Evolutionary conservation across 176 grass and related monocot genomes (phyloP).

Genomic region (Juncus inflexus): DNA sequence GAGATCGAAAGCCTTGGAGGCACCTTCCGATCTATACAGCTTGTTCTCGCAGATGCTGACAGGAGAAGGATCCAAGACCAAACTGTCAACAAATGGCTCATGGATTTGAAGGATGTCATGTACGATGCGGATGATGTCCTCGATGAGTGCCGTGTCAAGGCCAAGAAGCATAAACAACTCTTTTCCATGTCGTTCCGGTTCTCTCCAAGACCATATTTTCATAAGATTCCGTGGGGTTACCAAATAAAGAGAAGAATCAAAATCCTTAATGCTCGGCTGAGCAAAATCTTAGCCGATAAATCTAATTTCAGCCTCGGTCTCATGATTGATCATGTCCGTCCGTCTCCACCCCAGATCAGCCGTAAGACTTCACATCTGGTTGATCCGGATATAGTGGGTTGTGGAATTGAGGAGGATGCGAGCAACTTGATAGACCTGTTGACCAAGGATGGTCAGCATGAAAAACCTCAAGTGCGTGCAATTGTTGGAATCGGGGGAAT

Average conservation of each 20-base stretch:
- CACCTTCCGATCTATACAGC: slow-evolving; percentile 3
- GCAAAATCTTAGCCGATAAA: neutral
- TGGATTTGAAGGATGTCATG: slow-evolving; percentile 20
- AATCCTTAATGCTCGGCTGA: slow-evolving; percentile 20
- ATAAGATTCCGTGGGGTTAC: neutral
- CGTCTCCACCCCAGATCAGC: neutral
- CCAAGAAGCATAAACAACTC: neutral
- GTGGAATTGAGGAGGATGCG: slow-evolving; percentile 4
- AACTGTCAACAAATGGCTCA: slow-evolving; percentile 12
- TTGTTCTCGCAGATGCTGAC: slow-evolving; percentile 33
- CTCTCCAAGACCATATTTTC: neutral
- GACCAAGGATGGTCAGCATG: neutral
- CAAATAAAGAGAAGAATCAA: slow-evolving; percentile 18
- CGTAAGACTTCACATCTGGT: neutral
- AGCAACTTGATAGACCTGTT: slow-evolving; percentile 21
- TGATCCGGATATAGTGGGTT: slow-evolving; percentile 33
- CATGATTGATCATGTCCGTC: neutral
- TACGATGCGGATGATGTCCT: slow-evolving; percentile 26
- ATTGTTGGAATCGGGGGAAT: slow-evolving; percentile 40
- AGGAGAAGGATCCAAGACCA: slow-evolving; percentile 3
- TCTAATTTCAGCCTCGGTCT: neutral
- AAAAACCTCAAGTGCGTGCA: neutral
- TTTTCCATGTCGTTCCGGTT: neutral
- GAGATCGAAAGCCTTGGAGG: no score
- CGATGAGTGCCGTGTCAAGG: neutral